These are phyloP conservation scores for Vigna mungo DNA, from an alignment of 306 rosid genomes.

Conservation along the genomic window DNA sequence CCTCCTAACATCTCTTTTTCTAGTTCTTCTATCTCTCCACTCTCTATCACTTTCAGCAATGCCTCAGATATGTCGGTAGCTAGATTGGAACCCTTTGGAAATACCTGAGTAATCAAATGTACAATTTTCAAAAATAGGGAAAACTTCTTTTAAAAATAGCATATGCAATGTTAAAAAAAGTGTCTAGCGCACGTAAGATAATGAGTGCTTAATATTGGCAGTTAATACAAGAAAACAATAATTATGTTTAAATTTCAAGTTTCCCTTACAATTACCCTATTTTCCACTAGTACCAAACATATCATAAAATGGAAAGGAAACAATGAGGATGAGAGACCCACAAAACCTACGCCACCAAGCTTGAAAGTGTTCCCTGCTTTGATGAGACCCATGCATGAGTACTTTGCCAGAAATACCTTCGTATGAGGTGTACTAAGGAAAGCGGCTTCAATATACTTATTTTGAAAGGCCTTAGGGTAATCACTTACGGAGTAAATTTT, in stretches of 20 bases:
- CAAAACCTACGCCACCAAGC: slow-evolving; percentile 74
- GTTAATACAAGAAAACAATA: background rate
- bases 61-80: slow-evolving; percentile 43
- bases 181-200: background rate
- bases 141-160: background rate
- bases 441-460: slow-evolving; percentile 61
- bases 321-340: slow-evolving; percentile 40
- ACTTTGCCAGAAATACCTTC: slow-evolving; percentile 63
- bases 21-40: slow-evolving; percentile 36
- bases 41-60: slow-evolving; percentile 40
- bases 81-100: slow-evolving; percentile 37
- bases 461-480: slow-evolving; percentile 59
- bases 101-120: slow-evolving; percentile 19
- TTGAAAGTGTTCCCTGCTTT: slow-evolving; percentile 50
- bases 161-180: background rate
- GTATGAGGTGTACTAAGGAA: slow-evolving; percentile 69
- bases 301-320: background rate
- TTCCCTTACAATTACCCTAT: background rate
- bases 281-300: slow-evolving; percentile 14
- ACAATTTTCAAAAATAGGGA: background rate
- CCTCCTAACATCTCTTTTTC: slow-evolving; percentile 30
- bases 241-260: background rate
- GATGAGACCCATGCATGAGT: slow-evolving; percentile 56
- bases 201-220: background rate
- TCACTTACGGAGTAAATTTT: slow-evolving; percentile 47